Evolutionary conservation across 768 basidiomycete genomes (phyloP).

Genomic region (Boletus rubescentipes): DNA sequence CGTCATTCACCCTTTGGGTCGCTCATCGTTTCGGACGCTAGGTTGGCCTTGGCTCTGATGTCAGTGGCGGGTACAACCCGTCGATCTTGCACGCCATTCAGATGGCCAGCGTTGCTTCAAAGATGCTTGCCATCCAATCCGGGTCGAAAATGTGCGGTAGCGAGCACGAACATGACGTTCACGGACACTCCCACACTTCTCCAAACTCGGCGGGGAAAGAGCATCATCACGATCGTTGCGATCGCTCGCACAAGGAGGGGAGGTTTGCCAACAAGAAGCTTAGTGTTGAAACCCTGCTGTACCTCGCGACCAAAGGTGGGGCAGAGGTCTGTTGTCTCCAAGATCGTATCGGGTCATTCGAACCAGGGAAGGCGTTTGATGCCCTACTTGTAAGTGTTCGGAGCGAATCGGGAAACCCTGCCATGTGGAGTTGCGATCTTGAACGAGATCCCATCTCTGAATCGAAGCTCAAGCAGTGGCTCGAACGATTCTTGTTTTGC

Average conservation of each 20-base stretch:
- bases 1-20: neutral
- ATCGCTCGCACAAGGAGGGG: conserved; percentile 3
- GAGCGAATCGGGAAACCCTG: conserved; percentile 52
- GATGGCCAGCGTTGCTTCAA: conserved; percentile 78
- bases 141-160: conserved; percentile 11
- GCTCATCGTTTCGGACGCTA: conserved; percentile 28
- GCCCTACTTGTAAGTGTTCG: conserved; percentile 72
- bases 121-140: conserved; percentile 59
- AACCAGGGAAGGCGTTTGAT: conserved; percentile 84
- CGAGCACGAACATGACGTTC: neutral
- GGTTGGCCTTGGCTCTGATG: conserved; percentile 95
- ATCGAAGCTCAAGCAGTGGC: conserved; percentile 47
- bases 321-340: conserved; percentile 78
- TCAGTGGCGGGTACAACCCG: conserved; percentile 81
- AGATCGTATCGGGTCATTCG: conserved; percentile 71
- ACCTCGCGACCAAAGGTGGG: conserved; percentile 91
- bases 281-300: conserved; percentile 71
- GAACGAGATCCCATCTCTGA: conserved; percentile 34
- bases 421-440: conserved; percentile 47
- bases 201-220: neutral
- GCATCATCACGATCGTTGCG: neutral
- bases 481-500: conserved; percentile 85
- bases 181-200: neutral
- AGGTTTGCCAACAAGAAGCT: conserved; percentile 62
- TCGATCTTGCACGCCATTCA: conserved; percentile 78